Percentiles rank a stretch among this genome's conserved stretches.
These are phyloP conservation scores for Cyclotella choctawhatcheeana DNA, from an alignment of 108 stramenopile genomes.

Conservation along the genomic window DNA sequence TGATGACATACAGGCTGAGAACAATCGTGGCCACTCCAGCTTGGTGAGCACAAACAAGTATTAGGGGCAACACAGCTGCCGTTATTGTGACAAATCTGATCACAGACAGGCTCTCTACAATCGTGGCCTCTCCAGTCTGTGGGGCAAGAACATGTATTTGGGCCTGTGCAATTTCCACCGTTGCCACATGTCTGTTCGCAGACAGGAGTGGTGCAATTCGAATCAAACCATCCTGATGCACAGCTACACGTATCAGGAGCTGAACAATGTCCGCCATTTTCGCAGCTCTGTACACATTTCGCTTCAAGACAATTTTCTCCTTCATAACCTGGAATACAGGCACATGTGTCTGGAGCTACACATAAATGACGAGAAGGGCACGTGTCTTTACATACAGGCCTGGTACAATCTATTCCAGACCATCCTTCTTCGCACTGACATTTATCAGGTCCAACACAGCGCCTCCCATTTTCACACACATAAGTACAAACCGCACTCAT, in stretches of 20 bases:
- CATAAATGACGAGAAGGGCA: constrained; percentile 67
- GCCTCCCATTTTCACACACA: constrained; percentile 84
- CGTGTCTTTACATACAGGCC: constrained; percentile 57
- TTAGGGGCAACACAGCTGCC: constrained; percentile 84
- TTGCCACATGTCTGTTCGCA: constrained; percentile 91
- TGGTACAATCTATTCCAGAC: constrained; percentile 67
- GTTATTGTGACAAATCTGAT: constrained; percentile 70
- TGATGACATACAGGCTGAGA: constrained; percentile 81
- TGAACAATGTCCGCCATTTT: constrained; percentile 72
- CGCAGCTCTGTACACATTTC: constrained; percentile 76
- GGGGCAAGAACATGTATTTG: constrained; percentile 77
- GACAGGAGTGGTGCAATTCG: constrained; percentile 90
- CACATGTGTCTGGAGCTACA: constrained; percentile 80
- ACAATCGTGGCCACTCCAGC: constrained; percentile 82
- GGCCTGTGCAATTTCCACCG: constrained; percentile 87
- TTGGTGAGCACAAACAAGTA: constrained; percentile 82
- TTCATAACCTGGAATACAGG: constrained; percentile 79
- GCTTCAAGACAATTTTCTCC: constrained; percentile 64
- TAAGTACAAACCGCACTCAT: constrained; percentile 74
- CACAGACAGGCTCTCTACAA: constrained; percentile 80
- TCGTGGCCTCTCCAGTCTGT: constrained; percentile 75
- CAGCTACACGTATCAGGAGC: constrained; percentile 89
- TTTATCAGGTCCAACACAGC: constrained; percentile 65
- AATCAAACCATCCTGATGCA: constrained; percentile 81
- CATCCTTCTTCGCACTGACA: constrained; percentile 77